These are phyloP conservation scores for Aspergillus latus DNA, from an alignment of 2,329 filamentous ascomycete species.

Conservation along the genomic window DNA sequence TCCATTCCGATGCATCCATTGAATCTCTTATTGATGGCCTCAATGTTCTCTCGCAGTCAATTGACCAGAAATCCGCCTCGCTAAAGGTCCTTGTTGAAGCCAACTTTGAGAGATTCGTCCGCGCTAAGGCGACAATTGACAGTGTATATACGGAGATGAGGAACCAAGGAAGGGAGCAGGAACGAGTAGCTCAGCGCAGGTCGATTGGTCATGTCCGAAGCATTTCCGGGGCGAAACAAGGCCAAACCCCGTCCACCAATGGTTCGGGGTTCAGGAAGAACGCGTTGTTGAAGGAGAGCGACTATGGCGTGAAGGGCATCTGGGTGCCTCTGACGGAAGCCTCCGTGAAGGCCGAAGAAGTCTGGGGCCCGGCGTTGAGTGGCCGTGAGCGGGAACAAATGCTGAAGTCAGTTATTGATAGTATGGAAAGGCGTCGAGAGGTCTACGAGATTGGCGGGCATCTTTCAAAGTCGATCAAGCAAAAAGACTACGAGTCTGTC, in stretches of 20 bases:
- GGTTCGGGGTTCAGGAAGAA: slow-evolving; percentile 73
- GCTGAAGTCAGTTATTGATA: slow-evolving; percentile 72
- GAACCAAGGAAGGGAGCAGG: slow-evolving; percentile 61
- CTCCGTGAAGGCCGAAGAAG: slow-evolving; percentile 90
- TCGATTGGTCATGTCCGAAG: slow-evolving; percentile 62
- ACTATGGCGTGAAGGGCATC: slow-evolving; percentile 85
- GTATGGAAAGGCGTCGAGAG: slow-evolving; percentile 75
- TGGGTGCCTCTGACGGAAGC: slow-evolving; percentile 85
- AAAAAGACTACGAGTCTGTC: slow-evolving; percentile 84
- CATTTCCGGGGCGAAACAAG: slow-evolving; percentile 46
- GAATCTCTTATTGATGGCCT: slow-evolving; percentile 77
- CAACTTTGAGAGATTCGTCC: slow-evolving; percentile 97
- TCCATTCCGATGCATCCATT: slow-evolving; percentile 83
- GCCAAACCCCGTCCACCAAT: slow-evolving; percentile 37
- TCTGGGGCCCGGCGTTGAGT: slow-evolving; percentile 92
- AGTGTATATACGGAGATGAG: slow-evolving; percentile 98
- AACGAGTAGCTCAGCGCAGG: slow-evolving; percentile 58
- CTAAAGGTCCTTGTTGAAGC: slow-evolving; percentile 95
- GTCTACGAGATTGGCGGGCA: slow-evolving; percentile 77
- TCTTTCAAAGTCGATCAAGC: slow-evolving; percentile 80
- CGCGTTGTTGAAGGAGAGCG: slow-evolving; percentile 86
- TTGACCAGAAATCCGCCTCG: slow-evolving; percentile 96
- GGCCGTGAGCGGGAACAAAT: slow-evolving; percentile 88
- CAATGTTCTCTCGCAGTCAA: slow-evolving; percentile 82
- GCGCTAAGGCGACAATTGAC: slow-evolving; percentile 95